phyloP scores from a whole-genome alignment of 176 grass and related monocot species.

The Juncus effusus region DNA sequence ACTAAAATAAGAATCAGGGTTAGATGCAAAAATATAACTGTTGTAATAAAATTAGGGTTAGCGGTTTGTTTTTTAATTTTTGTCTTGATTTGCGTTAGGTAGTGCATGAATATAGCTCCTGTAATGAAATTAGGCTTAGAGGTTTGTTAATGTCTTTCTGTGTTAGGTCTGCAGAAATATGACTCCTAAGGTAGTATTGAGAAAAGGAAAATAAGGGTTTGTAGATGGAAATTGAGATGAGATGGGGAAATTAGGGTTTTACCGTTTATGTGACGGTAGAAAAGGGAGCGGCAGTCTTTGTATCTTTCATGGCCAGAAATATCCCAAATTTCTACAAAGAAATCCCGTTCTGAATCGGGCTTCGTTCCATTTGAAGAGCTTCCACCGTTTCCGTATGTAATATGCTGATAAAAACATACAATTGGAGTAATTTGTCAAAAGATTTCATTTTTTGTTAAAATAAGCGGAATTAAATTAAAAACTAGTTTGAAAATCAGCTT shows the following conservation, averaged over 20 bases:
- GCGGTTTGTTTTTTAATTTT: too few species aligned
- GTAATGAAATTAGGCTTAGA: not conserved
- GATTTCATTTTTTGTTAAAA: not conserved
- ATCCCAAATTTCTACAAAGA: conserved; percentile 98
- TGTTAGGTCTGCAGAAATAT: not conserved
- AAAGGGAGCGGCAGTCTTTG: conserved; percentile 77
- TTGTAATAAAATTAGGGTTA: too few species aligned
- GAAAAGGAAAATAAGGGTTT: not conserved
- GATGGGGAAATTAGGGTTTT: conserved; percentile 1
- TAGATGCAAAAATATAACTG: too few species aligned
- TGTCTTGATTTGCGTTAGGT: too few species aligned
- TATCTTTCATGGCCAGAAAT: conserved; percentile 87
- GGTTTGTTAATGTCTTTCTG: not conserved
- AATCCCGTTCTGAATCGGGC: conserved; percentile 69
- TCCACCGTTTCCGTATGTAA: conserved; percentile 65
- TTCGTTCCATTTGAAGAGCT: conserved; percentile 67
- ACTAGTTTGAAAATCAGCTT: not conserved
- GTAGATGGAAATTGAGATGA: too few species aligned
- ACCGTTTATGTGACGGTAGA: conserved; percentile 91
- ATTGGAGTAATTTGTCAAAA: conserved; percentile 28
- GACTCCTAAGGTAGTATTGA: not conserved
- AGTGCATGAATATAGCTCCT: too few species aligned
- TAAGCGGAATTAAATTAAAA: not conserved
- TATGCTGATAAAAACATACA: conserved; percentile 58
- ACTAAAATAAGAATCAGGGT: too few species aligned